Evolutionary conservation across 129 eudicot species (phyloP).

Genomic region (Erigeron canadensis): DNA sequence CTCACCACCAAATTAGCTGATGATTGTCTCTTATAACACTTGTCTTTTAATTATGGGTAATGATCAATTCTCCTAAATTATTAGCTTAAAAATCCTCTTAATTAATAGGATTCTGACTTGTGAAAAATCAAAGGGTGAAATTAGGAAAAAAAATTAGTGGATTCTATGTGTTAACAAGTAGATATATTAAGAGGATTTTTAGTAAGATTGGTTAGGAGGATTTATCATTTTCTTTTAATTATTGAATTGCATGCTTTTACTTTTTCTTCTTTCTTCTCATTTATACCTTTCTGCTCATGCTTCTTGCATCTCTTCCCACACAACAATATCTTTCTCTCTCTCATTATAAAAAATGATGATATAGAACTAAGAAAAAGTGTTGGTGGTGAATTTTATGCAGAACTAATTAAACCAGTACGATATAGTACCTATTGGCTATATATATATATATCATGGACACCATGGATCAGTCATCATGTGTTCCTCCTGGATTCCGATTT

Average conservation of each 20-base stretch:
- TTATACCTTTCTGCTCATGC: conserved; percentile 36
- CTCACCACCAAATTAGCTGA: conserved; percentile 71
- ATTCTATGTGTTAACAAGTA: too few relatives aligned
- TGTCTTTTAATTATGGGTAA: conserved; percentile 61
- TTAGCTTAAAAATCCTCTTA: too few relatives aligned
- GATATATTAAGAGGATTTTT: too few relatives aligned
- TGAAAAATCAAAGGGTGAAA: too few relatives aligned
- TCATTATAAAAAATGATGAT: conserved; percentile 48
- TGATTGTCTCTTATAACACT: conserved; percentile 58
- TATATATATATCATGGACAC: conserved; percentile 44
- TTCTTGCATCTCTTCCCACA: conserved; percentile 33
- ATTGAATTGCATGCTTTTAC: conserved; percentile 48
- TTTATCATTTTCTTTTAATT: too few relatives aligned
- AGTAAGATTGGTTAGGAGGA: too few relatives aligned
- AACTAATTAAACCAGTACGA: conserved; percentile 26
- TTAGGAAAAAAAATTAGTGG: too few relatives aligned
- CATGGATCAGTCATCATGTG: conserved; percentile 61
- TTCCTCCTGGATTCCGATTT: conserved; percentile 84
- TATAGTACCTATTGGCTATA: conserved; percentile 7
- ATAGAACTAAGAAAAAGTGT: conserved; percentile 20
- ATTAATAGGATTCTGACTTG: too few relatives aligned
- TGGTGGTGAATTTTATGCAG: conserved; percentile 59
- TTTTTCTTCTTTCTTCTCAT: conserved; percentile 29
- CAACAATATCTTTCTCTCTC: conserved; percentile 13
- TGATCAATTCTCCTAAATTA: too few relatives aligned